Evolutionary conservation across 2,329 filamentous ascomycete species (phyloP).

Genomic region (Aspergillus awamori): DNA sequence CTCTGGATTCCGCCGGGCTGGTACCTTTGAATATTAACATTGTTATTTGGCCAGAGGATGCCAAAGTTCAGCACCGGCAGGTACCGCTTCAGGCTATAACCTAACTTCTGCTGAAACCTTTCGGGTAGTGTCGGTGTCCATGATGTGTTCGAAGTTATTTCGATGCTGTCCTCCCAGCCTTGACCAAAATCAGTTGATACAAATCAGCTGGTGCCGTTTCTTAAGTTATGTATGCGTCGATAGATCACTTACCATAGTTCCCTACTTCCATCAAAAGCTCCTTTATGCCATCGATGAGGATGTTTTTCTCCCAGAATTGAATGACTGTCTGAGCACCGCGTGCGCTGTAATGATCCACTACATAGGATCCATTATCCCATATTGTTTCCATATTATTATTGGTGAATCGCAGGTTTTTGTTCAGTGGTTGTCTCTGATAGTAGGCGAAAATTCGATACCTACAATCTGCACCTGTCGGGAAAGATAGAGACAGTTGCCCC

Average conservation of each 20-base stretch:
- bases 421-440: background rate
- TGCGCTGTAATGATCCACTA: constrained; percentile 45
- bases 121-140: constrained; percentile 39
- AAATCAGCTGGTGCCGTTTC: too few species aligned
- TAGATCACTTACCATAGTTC: constrained; percentile 30
- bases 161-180: constrained; percentile 25
- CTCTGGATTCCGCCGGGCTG: constrained; percentile 11
- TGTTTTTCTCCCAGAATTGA: constrained; percentile 46
- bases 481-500: constrained; percentile 13
- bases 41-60: constrained; percentile 6
- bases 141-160: constrained; percentile 34
- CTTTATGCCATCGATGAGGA: constrained; percentile 34
- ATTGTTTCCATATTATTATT: background rate
- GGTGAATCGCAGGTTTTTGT: background rate
- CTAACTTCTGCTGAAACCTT: constrained; percentile 32
- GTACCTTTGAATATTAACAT: constrained; percentile 8
- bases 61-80: constrained; percentile 30
- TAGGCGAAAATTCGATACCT: constrained; percentile 12
- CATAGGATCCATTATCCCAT: constrained; percentile 42
- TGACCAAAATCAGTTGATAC: too few species aligned
- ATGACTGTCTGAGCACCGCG: constrained; percentile 40
- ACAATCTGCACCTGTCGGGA: constrained; percentile 2
- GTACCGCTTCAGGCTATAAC: constrained; percentile 37
- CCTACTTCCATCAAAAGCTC: constrained; percentile 37
- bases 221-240: background rate